Conservation (phyloP, 495 filamentous ascomycete species). For the Stereocaulon alpinum region DNA sequence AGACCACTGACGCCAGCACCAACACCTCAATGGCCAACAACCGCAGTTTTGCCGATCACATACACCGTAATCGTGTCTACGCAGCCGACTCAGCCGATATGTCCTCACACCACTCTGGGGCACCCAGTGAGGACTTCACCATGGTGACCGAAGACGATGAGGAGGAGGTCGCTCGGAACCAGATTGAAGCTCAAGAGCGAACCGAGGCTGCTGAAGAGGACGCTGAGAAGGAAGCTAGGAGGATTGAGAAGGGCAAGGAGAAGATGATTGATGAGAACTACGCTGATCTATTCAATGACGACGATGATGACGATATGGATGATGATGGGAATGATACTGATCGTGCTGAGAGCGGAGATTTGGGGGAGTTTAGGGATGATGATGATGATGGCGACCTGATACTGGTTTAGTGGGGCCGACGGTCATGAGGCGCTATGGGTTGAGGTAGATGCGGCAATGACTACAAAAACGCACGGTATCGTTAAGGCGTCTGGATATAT, state of each 20-base stretch:
- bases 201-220: slow-evolving; percentile 7
- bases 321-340: slow-evolving; percentile 18
- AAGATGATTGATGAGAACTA: slow-evolving; percentile 17
- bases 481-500: too few relatives aligned
- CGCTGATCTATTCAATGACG: slow-evolving; percentile 18
- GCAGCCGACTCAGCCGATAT: slow-evolving; percentile 14
- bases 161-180: slow-evolving; percentile 7
- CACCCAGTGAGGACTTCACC: slow-evolving; percentile 13
- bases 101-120: background rate
- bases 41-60: slow-evolving; percentile 22
- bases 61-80: slow-evolving; percentile 21
- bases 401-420: background rate
- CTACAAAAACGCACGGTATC: background rate
- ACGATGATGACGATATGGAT: slow-evolving; percentile 8
- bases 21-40: slow-evolving; percentile 22
- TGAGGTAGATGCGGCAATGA: background rate
- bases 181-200: slow-evolving; percentile 11
- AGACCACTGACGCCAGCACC: slow-evolving; percentile 19
- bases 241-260: slow-evolving; percentile 5
- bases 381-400: slow-evolving; percentile 21
- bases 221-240: slow-evolving; percentile 3
- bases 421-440: background rate
- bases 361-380: slow-evolving; percentile 10
- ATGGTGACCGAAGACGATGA: slow-evolving; percentile 16
- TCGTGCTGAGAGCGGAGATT: slow-evolving; percentile 7